Evolutionary conservation across 768 basidiomycete genomes (phyloP).

Genomic region (Lyophyllum shimeji): DNA sequence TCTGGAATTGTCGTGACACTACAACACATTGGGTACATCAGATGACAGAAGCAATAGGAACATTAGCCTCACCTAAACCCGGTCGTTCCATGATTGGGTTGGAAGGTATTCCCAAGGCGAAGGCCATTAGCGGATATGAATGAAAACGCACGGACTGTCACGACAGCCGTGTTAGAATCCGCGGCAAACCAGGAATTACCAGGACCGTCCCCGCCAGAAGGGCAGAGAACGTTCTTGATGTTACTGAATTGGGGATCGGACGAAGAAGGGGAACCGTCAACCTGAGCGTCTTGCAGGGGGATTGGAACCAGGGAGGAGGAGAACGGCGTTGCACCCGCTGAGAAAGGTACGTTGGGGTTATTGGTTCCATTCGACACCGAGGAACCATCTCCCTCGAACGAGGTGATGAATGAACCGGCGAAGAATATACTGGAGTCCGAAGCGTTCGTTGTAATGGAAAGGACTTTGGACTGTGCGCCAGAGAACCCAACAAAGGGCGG

Average conservation of each 20-base stretch:
- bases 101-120: conserved; percentile 90
- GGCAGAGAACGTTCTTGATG: conserved; percentile 78
- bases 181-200: conserved; percentile 84
- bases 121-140: conserved; percentile 77
- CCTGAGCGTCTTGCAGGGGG: conserved; percentile 59
- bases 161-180: conserved; percentile 66
- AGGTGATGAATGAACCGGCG: conserved; percentile 82
- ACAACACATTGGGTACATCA: conserved; percentile 9
- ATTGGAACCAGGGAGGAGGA: conserved; percentile 88
- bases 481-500: conserved; percentile 82
- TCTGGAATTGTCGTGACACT: conserved; percentile 90
- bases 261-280: conserved; percentile 62
- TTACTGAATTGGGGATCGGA: conserved; percentile 57
- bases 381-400: conserved; percentile 56
- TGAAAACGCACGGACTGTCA: conserved; percentile 76
- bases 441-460: conserved; percentile 73
- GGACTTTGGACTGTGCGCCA: conserved; percentile 67
- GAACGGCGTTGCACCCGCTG: conserved; percentile 79
- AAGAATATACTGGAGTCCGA: conserved; percentile 80
- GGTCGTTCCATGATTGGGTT: conserved; percentile 78
- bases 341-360: conserved; percentile 85
- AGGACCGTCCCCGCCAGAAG: conserved; percentile 75
- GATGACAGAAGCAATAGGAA: conserved; percentile 1
- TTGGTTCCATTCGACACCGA: conserved; percentile 58
- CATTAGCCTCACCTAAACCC: conserved; percentile 68